Evolutionary conservation across 192 early-diverging fungal genomes (phyloP), one percentile per base, ranked within the genome.

Genomic region (Coemansia sp.): DNA sequence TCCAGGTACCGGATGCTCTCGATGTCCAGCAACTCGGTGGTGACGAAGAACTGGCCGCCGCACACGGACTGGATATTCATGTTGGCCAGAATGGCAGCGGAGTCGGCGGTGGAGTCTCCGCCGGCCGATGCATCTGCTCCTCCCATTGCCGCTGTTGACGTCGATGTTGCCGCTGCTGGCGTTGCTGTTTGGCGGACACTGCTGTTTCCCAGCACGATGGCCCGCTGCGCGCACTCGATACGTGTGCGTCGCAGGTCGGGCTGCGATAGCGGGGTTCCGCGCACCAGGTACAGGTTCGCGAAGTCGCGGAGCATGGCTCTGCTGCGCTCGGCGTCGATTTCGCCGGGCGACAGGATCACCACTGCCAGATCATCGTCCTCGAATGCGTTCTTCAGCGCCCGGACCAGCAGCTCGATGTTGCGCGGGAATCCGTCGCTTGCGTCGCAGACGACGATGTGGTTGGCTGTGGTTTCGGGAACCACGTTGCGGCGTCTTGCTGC

Each of bases 371-470:
- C 61, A 8, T 77, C 69, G 58, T 77, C 67, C 22, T 67, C 69
- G 25, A 64, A 85, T 1, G 83, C 83, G 41, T 69, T 58, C 25
- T 71, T 72, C 41, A 85, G 67, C 12, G 83, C 72, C 53, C 65
- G 78, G 5, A 81, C 63, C 2, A 85, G 75, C 37, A 80, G 62
- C 48, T 74, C 75, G 65, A 81, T 50, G 66, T 80, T 80, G 43
- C 83, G 77, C 14, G 83, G 83, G 22, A 85, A 85, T 45, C 17
- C 37, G 37, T 56, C 25, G 61, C 83, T 75, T 25, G 72, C 63
- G 38, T 81, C 78, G 48, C 78, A 77, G 8, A 85, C 63, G 12
- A 85, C 75, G 16, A 85, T 72, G 20, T 85, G 83, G 62, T 71
- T 67, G 16, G 16, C 11, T 0, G 77, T 46, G 5, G 62, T 22